These are phyloP conservation scores for Pleomassaria siparia DNA, from an alignment of 2,329 filamentous ascomycete species.

Conservation along the genomic window DNA sequence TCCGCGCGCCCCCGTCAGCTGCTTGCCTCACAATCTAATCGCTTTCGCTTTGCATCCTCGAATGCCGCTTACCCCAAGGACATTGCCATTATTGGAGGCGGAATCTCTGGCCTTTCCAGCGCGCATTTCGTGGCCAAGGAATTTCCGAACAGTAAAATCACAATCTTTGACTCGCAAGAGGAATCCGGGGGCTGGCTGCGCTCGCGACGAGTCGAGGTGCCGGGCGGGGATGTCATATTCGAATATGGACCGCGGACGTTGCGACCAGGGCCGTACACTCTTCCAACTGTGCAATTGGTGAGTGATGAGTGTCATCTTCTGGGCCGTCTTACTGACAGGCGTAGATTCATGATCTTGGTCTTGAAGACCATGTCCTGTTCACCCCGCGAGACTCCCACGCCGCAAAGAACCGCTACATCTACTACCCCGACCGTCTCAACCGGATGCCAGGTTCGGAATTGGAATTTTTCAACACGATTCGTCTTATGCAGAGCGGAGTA, in stretches of 20 bases:
- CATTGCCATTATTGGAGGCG: constrained; percentile 55
- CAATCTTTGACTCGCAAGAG: constrained; percentile 73
- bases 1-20: constrained; percentile 18
- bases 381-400: constrained; percentile 54
- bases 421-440: constrained; percentile 83
- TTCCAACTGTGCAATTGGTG: constrained; percentile 73
- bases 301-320: constrained; percentile 24
- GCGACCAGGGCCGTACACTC: constrained; percentile 60
- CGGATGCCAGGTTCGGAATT: constrained; percentile 28
- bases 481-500: constrained; percentile 55
- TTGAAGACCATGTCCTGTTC: constrained; percentile 59
- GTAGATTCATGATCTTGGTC: constrained; percentile 60
- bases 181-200: constrained; percentile 83
- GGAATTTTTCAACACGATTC: constrained; percentile 32
- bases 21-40: constrained; percentile 23
- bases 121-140: constrained; percentile 71
- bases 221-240: constrained; percentile 68
- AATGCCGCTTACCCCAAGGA: constrained; percentile 34
- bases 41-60: constrained; percentile 22
- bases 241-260: constrained; percentile 83
- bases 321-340: constrained; percentile 3
- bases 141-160: constrained; percentile 70
- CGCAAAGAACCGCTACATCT: constrained; percentile 73
- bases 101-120: constrained; percentile 54
- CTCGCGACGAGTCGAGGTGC: constrained; percentile 63